Evolutionary conservation across 2,329 filamentous ascomycete species (phyloP).

Genomic region (Periglandula ipomoeae): DNA sequence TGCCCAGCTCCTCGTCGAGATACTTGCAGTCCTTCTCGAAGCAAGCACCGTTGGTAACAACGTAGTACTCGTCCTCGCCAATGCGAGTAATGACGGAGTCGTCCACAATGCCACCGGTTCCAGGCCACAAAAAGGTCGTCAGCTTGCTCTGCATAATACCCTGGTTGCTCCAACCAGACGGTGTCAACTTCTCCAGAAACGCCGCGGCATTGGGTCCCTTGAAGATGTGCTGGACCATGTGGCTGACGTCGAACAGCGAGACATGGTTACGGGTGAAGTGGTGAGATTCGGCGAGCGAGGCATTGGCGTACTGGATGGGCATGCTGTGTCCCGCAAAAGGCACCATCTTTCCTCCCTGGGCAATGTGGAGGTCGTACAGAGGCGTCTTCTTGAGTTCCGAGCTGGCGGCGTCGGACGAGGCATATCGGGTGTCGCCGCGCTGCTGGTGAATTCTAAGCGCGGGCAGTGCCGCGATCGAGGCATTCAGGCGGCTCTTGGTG

Average conservation of each 20-base stretch:
- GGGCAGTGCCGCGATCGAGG: slow-evolving; percentile 9
- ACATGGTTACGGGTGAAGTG: slow-evolving; percentile 80
- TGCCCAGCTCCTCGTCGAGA: slow-evolving; percentile 57
- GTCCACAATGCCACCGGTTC: slow-evolving; percentile 85
- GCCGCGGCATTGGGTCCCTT: slow-evolving; percentile 68
- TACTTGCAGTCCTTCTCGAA: slow-evolving; percentile 80
- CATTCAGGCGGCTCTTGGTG: not conserved
- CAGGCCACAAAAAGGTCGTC: slow-evolving; percentile 71
- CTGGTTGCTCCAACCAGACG: slow-evolving; percentile 59
- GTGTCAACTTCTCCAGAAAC: slow-evolving; percentile 80
- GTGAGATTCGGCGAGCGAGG: slow-evolving; percentile 77
- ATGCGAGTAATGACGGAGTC: slow-evolving; percentile 85
- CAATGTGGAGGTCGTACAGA: slow-evolving; percentile 69
- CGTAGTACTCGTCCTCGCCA: slow-evolving; percentile 68
- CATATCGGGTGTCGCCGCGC: slow-evolving; percentile 17
- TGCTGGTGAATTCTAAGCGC: slow-evolving; percentile 6
- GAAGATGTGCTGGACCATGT: slow-evolving; percentile 91
- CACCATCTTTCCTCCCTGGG: slow-evolving; percentile 83
- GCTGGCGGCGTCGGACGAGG: slow-evolving; percentile 13
- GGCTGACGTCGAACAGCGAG: slow-evolving; percentile 90
- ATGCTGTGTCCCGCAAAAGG: slow-evolving; percentile 91
- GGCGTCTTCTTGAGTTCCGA: slow-evolving; percentile 46
- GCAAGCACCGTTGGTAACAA: slow-evolving; percentile 92
- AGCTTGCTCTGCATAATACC: slow-evolving; percentile 64
- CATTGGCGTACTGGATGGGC: slow-evolving; percentile 78